Evolutionary conservation across 257 asterid genomes (phyloP), one percentile per base, ranked within the genome.

Genomic region (Solanum arcanum): DNA sequence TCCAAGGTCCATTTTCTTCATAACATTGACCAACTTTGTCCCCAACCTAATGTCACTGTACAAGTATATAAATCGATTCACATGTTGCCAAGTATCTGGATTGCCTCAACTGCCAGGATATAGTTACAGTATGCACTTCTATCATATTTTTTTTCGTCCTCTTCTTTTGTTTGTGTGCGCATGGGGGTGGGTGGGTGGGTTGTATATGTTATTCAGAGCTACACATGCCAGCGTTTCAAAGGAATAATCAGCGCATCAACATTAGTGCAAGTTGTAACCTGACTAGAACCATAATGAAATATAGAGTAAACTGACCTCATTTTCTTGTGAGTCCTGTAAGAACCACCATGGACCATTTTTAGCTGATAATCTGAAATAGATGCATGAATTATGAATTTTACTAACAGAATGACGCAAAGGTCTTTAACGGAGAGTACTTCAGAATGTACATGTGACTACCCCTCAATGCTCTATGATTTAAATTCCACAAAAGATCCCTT

Each of bases 281-380:
- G 69, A 81, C 44, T 29, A 66, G 75, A 84, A 84, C 39, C 80
- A 25, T 41, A 25, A 15, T 21, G 59, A 37, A 60, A 44, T 66
- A 46, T 35, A 16, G 31, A 74, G 46, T 70, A 8, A 89, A 29
- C 88, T 47, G 66, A 88, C 90, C 93, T 91, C 82, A 5, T 89
- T 75, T 66, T 89, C 72, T 74, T 84, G 41, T 3, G 27, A 49
- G 35, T 90, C 91, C 59, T 90, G 91, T 87, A 91, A 84, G 91
- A 91, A 91, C 92, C 92, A 90, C 93, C 93, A 91, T 11, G 93
- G 93, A 25, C 93, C 93, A 87, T 90, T 84, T 72, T 87, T 89
- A 14, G 89, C 73, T 64, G 88, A 90, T 82, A 91, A 87, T 86
- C 93, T 91, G 92, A 47, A 60, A 84, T 6, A 20, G 73, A 46